phyloP scores from a whole-genome alignment of 805 yeast genomes.

The Yarrowia bubula region DNA sequence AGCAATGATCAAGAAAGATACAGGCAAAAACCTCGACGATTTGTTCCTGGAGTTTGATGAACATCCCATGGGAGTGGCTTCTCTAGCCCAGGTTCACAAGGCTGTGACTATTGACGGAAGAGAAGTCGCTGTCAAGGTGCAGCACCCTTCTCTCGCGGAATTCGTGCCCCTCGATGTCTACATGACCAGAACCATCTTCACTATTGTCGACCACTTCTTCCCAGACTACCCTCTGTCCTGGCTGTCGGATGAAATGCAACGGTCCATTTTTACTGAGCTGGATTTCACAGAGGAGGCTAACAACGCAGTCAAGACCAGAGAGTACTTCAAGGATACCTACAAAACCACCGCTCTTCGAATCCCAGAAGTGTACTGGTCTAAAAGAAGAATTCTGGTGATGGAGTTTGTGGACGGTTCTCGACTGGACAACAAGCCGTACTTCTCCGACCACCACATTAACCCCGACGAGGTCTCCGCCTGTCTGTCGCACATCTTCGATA shows the following conservation, averaged over 20 bases:
- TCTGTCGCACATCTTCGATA: constrained; percentile 84
- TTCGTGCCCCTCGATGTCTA: constrained; percentile 89
- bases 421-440: constrained; percentile 68
- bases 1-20: constrained; percentile 64
- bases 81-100: constrained; percentile 91
- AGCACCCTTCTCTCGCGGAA: constrained; percentile 82
- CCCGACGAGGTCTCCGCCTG: constrained; percentile 79
- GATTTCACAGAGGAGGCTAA: constrained; percentile 84
- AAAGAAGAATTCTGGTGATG: constrained; percentile 77
- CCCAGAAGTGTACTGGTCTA: constrained; percentile 68
- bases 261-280: constrained; percentile 84
- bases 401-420: constrained; percentile 81
- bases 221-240: constrained; percentile 93
- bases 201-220: constrained; percentile 69
- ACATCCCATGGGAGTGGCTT: constrained; percentile 89
- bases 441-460: constrained; percentile 63
- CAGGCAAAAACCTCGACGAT: constrained; percentile 59
- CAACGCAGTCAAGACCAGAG: constrained; percentile 69
- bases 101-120: constrained; percentile 63
- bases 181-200: constrained; percentile 73
- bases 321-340: constrained; percentile 58
- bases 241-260: constrained; percentile 91
- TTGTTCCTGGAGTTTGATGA: constrained; percentile 64
- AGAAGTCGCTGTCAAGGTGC: constrained; percentile 89
- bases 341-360: constrained; percentile 71